Conservation (phyloP, 176 grass and related monocot species). For the Musa acuminata region DNA sequence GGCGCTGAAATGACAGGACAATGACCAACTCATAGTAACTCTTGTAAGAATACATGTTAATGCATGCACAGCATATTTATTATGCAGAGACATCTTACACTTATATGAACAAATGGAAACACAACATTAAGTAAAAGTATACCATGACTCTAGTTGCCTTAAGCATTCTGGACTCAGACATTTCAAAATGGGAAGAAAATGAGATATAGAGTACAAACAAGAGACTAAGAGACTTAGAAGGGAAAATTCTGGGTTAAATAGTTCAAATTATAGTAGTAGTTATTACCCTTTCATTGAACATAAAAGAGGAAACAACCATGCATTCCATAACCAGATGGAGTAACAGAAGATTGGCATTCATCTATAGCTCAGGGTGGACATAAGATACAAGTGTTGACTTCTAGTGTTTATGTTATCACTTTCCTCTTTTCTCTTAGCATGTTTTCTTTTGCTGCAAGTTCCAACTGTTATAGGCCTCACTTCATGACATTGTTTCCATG, state of each 20-base stretch:
- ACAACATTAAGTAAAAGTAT: not conserved
- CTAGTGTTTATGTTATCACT: not conserved
- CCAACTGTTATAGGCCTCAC: not conserved
- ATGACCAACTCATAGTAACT: not conserved
- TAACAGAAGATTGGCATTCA: conserved; percentile 2
- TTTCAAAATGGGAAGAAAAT: not conserved
- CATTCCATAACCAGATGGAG: not conserved
- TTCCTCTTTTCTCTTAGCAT: not conserved
- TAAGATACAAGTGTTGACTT: not conserved
- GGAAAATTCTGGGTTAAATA: not conserved
- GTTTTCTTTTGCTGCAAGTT: no score
- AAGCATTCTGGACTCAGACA: no score
- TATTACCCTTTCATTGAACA: not conserved
- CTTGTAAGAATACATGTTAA: not conserved
- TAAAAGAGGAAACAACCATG: not conserved
- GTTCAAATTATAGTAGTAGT: not conserved
- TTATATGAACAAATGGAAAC: not conserved
- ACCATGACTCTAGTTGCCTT: no score
- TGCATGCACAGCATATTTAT: not conserved
- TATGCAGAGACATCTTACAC: not conserved
- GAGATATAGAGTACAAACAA: not conserved
- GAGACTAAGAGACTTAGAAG: not conserved
- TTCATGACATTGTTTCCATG: not conserved
- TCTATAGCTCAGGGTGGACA: not conserved
- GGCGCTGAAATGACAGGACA: not conserved